Evolutionary conservation across 2,329 filamentous ascomycete genomes (phyloP).

Genomic region (Rhinocladiella similis): DNA sequence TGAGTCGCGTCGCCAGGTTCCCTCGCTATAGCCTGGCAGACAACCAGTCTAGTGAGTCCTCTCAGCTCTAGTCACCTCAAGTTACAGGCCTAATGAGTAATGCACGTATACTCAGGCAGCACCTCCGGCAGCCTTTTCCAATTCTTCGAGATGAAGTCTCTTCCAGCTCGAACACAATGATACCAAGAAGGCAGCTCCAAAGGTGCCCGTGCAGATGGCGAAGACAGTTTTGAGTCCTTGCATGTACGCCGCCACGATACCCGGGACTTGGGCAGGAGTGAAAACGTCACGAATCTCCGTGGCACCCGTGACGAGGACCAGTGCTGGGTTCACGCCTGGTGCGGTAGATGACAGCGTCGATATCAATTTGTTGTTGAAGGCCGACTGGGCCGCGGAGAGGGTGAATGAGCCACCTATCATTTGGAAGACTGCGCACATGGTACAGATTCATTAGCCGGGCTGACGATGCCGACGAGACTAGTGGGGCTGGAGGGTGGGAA

Average conservation of each 20-base stretch:
- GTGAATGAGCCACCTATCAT: conserved; percentile 45
- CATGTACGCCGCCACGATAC: conserved; percentile 39
- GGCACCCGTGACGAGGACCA: conserved; percentile 45
- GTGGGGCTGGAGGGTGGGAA: no score
- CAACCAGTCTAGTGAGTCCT: no score
- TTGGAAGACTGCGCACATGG: conserved; percentile 37
- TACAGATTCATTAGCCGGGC: neutral
- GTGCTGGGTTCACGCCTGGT: conserved; percentile 36
- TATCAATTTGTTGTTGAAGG: conserved; percentile 45
- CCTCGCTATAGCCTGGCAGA: no score
- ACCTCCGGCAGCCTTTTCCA: neutral
- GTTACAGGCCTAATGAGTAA: no score
- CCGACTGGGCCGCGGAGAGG: conserved; percentile 42
- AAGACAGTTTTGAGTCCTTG: conserved; percentile 29
- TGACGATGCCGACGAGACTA: no score
- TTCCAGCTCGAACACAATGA: neutral
- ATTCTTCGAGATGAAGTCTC: neutral
- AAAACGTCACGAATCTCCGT: conserved; percentile 44
- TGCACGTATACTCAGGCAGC: neutral
- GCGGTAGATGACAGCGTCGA: conserved; percentile 34
- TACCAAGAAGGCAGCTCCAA: conserved; percentile 12
- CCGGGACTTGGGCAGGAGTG: conserved; percentile 28
- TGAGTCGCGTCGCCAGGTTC: no score
- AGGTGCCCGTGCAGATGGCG: conserved; percentile 15
- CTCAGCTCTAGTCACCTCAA: no score